Evolutionary conservation across 352 stramenopile genomes (phyloP).

Genomic region (Phytophthora lateralis): DNA sequence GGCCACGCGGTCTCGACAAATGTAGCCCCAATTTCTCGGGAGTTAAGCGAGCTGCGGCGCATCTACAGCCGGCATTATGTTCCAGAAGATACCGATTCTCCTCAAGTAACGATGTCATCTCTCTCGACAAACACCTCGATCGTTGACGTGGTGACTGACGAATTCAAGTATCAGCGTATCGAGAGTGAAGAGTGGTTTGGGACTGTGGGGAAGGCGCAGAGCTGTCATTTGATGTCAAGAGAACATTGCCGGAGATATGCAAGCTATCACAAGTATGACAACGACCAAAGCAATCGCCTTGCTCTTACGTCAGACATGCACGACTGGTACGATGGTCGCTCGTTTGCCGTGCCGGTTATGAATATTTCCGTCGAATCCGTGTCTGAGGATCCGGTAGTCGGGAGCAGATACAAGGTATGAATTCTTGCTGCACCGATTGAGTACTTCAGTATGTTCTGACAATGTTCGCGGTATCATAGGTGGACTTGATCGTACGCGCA

Average conservation of each 20-base stretch:
- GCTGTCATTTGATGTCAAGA: constrained; percentile 32
- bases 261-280: constrained; percentile 25
- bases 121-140: constrained; percentile 13
- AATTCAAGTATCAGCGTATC: constrained; percentile 29
- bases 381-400: constrained; percentile 5
- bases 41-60: constrained; percentile 7
- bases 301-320: constrained; percentile 28
- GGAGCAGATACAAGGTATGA: constrained; percentile 25
- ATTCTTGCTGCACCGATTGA: constrained; percentile 3
- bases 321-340: constrained; percentile 18
- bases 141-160: constrained; percentile 22
- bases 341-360: constrained; percentile 17
- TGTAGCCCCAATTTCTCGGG: not conserved
- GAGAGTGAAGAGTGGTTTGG: constrained; percentile 17
- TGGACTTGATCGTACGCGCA: too few relatives aligned
- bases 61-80: constrained; percentile 4
- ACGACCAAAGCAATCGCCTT: constrained; percentile 29
- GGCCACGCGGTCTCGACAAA: not conserved
- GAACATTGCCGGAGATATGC: constrained; percentile 16
- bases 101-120: constrained; percentile 10
- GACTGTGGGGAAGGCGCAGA: constrained; percentile 20
- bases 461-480: constrained; percentile 16
- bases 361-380: constrained; percentile 27
- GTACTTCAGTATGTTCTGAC: constrained; percentile 12
- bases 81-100: constrained; percentile 15